phyloP scores from a whole-genome alignment of 2,329 filamentous ascomycete genomes.

The Triangularia verruculosa region DNA sequence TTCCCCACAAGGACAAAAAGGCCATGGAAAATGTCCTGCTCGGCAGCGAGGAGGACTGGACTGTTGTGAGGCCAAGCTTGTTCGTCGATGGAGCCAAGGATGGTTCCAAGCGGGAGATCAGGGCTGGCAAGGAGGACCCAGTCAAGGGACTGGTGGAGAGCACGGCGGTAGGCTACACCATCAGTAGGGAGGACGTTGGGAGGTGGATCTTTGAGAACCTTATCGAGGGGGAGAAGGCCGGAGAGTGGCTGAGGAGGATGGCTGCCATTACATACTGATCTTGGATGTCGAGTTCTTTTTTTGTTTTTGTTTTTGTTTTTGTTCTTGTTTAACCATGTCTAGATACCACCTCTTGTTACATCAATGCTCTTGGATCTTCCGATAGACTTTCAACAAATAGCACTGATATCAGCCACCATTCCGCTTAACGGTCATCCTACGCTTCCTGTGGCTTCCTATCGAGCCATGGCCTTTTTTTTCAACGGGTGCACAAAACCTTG shows the following conservation, averaged over 20 bases:
- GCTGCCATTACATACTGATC: conserved; percentile 5
- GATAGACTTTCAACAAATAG: not conserved
- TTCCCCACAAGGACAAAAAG: conserved; percentile 44
- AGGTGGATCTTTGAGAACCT: conserved; percentile 42
- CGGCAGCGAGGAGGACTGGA: conserved; percentile 30
- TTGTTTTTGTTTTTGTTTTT: not conserved
- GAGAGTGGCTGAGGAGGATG: conserved; percentile 4
- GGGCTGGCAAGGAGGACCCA: conserved; percentile 41
- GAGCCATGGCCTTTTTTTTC: not conserved
- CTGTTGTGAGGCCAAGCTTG: conserved; percentile 34
- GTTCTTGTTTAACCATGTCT: not conserved
- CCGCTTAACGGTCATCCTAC: not conserved
- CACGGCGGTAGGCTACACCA: conserved; percentile 44
- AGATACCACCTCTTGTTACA: not conserved
- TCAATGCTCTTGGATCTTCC: not conserved
- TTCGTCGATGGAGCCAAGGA: conserved; percentile 30
- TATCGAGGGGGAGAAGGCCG: not conserved
- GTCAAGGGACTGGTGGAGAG: conserved; percentile 30
- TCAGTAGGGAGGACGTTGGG: conserved; percentile 47
- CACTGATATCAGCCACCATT: not conserved
- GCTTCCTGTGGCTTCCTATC: not conserved
- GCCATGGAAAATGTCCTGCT: conserved; percentile 42
- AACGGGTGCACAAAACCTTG: not conserved
- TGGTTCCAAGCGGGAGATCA: conserved; percentile 28
- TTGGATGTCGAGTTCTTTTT: not conserved